Evolutionary conservation across 2,329 filamentous ascomycete species (phyloP), one percentile per base, ranked within the genome.

Genomic region (Penicillium oxalicum): DNA sequence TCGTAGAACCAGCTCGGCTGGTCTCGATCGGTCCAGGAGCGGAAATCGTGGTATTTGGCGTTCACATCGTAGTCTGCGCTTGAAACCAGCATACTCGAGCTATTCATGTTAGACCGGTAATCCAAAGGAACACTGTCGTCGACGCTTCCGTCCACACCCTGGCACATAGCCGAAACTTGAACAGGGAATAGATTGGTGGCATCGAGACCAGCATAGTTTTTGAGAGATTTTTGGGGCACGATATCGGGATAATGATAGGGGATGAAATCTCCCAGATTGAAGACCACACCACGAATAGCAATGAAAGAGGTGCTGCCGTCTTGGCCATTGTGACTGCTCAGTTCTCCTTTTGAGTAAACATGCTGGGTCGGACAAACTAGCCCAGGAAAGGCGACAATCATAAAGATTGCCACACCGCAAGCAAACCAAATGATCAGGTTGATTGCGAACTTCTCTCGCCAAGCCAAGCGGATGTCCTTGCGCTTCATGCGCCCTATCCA

Each of bases 371-470:
- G 93, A 70, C 93, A 98, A 62, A 98, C 89, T 55, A 97, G 72
- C 57, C 78, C 74, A 0, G 94, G 94, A 64, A 98, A 94, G 47
- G 84, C 78, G 52, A 97, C 79, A 62, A 97, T 89, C 76, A 98
- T 87, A 75, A 98, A 98, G 48, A 86, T 80, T 27, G 88, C 83
- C 42, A 87, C 70, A 12, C 73, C 74, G 71, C 91, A 97, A 65
- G 79, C 81, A 49, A 91, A 74, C 93, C 94, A 98, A 66, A 98
- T 98, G 64, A 97, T 79, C 68, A 98, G 77, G 75, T 98, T 98
- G 78, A 98, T 98, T 46, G 93, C 91, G 50, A 98, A 69, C 77
- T 98, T 98, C 69, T 98, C 93, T 64, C 93, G 81, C 93, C 93
- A 98, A 0, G 93, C 93, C 66, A 87, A 78, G 25, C 91, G 87